Conservation (phyloP, 176 grass and related monocot genomes). For the Zizania latifolia region DNA sequence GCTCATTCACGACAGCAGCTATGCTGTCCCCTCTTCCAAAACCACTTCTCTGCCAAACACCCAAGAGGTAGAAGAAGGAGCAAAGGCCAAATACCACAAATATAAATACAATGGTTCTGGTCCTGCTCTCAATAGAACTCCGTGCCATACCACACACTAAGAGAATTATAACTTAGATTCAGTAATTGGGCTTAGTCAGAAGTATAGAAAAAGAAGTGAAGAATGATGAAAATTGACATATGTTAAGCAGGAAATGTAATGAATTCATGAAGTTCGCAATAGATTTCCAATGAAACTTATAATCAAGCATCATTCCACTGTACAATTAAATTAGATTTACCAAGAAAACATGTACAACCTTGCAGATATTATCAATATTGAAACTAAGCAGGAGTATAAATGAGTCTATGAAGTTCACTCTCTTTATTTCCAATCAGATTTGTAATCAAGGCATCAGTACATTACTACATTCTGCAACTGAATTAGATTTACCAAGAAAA, state of each 20-base stretch:
- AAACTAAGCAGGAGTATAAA: not conserved
- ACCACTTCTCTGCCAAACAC: conserved; percentile 60
- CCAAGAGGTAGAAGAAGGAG: conserved; percentile 75
- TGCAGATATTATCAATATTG: not conserved
- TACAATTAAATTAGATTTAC: not conserved
- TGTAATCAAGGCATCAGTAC: not conserved
- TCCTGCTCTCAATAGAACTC: conserved; percentile 48
- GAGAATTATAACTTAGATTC: conserved; percentile 14
- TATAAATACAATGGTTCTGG: conserved; percentile 45
- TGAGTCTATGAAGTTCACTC: not conserved
- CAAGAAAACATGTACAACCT: not conserved
- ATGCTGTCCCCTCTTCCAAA: conserved; percentile 68
- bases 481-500: not conserved
- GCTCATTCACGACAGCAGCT: conserved; percentile 51
- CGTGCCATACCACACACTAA: conserved; percentile 48
- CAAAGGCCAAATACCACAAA: conserved; percentile 53
- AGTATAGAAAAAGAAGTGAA: not conserved
- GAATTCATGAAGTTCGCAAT: not conserved
- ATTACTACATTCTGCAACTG: not conserved
- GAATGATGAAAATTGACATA: not conserved
- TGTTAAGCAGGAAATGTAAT: not conserved
- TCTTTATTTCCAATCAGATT: no score
- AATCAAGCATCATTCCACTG: not conserved
- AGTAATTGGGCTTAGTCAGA: not conserved
- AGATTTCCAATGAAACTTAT: conserved; percentile 1